Evolutionary conservation across 2,329 filamentous ascomycete genomes (phyloP), one percentile per base, ranked within the genome.

Genomic region (Neoascochyta sp.): DNA sequence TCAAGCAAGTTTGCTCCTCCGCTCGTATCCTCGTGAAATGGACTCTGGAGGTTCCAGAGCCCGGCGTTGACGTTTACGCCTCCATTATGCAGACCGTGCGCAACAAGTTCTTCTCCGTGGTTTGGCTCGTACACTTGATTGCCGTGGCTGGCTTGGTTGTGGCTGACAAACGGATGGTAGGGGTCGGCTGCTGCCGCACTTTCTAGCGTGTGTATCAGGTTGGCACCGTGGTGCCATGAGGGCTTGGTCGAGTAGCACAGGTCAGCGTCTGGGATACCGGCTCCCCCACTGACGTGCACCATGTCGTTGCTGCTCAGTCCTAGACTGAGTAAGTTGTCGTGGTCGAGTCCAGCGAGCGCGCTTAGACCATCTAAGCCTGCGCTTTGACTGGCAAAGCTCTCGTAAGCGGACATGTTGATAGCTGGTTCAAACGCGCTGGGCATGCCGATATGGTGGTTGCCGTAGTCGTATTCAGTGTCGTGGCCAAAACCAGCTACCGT

Each of bases 391-490:
- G 27, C 30, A 11, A 43, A 41, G 18, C 30, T 29, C 8, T 50
- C 45, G 37, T 55, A 60, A 3, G 36, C 28, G 1, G 36, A 32
- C 9, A 60, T 42, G 17, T 52, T 41, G 23, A 58, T 54, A 9
- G 45, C 34, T 0, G 58, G 50, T 13, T 67, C 62, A 29, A 67
- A 65, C 9, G 55, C 54, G 23, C 41, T 45, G 1, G 37, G 24
- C 12, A 67, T 57, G 30, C 58, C 55, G 32, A 69, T 65, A 21
- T 62, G 60, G 9, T 62, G 61, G 27, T 51, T 57, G 12, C 42
- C 47, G 49, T 68, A 67, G 40, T 68, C 63, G 39, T 66, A 62
- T 9, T 53, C 50, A 32, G 64, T 65, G 12, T 56, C 43, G 16
- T 57, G 44, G 13, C 37, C 39, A 13, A 36, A 48, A 5, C 45